Percentiles rank a stretch among this genome's conserved stretches.
Conservation (phyloP, 257 asterid genomes). For the Misopates orontium region DNA sequence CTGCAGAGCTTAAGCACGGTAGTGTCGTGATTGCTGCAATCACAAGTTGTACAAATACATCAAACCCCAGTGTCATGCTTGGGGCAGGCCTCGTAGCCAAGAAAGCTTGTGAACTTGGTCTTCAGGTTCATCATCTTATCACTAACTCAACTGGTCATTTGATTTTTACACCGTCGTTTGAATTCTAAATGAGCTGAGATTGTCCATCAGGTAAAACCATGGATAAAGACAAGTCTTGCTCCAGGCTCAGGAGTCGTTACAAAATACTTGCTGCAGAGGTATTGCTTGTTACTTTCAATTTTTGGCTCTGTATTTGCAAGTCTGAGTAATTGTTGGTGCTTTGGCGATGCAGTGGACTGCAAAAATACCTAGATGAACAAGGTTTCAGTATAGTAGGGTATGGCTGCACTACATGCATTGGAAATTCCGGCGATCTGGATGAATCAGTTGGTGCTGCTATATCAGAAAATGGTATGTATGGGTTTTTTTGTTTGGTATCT, state of each 20-base stretch:
- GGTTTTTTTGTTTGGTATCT: slow-evolving; percentile 9
- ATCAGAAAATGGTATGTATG: slow-evolving; percentile 70
- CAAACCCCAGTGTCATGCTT: slow-evolving; percentile 97
- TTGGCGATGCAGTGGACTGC: slow-evolving; percentile 68
- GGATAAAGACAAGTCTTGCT: slow-evolving; percentile 98
- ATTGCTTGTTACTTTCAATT: slow-evolving; percentile 24
- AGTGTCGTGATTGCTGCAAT: slow-evolving; percentile 96
- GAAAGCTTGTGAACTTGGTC: slow-evolving; percentile 84
- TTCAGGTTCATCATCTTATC: slow-evolving; percentile 51
- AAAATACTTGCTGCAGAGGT: slow-evolving; percentile 82
- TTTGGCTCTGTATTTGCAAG: slow-evolving; percentile 11
- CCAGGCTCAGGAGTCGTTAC: slow-evolving; percentile 97
- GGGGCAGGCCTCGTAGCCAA: slow-evolving; percentile 96
- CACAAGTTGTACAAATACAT: slow-evolving; percentile 96
- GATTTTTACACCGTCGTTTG: slow-evolving; percentile 14
- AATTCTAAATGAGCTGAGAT: slow-evolving; percentile 24
- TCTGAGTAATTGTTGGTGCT: slow-evolving; percentile 9
- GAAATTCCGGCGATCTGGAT: slow-evolving; percentile 90
- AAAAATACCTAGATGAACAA: slow-evolving; percentile 76
- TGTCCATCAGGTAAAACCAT: slow-evolving; percentile 79
- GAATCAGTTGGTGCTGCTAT: slow-evolving; percentile 84
- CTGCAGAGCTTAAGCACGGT: slow-evolving; percentile 93
- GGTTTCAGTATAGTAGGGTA: slow-evolving; percentile 93
- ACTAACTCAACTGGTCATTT: slow-evolving; percentile 8
- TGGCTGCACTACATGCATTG: slow-evolving; percentile 96